A percentile compares a stretch with the other conserved stretches of the same genome.
These are phyloP conservation scores for Podospora tetraspora DNA, from an alignment of 495 filamentous ascomycete genomes.

Conservation along the genomic window DNA sequence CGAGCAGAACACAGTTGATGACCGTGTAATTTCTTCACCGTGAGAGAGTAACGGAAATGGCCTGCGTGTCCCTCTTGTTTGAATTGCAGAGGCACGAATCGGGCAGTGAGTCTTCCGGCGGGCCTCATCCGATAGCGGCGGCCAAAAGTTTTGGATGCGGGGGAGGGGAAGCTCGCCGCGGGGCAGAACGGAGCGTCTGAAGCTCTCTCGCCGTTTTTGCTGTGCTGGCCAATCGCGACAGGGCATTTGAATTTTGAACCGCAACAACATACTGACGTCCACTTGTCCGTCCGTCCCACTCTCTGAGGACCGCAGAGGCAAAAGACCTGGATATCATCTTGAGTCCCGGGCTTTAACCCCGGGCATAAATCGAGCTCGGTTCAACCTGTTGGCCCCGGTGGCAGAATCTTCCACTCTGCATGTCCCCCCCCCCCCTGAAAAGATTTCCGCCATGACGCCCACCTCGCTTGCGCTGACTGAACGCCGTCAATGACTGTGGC, in stretches of 20 bases:
- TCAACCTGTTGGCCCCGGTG: not conserved
- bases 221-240: not conserved
- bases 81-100: not conserved
- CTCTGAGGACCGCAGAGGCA: not conserved
- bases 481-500: not conserved
- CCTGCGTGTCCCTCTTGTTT: not conserved
- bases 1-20: not conserved
- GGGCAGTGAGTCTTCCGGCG: constrained; percentile 3
- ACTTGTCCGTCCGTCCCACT: not conserved
- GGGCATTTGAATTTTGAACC: not conserved
- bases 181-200: not conserved
- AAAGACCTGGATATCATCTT: not conserved
- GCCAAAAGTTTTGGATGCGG: constrained; percentile 11
- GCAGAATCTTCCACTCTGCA: not conserved
- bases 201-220: not conserved
- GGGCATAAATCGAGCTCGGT: not conserved
- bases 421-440: no score
- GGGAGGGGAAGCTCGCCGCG: constrained; percentile 3
- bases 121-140: constrained; percentile 10
- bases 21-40: not conserved
- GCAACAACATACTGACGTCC: not conserved
- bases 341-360: not conserved
- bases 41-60: not conserved
- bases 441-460: not conserved
- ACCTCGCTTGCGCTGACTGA: not conserved